Evolutionary conservation across 768 basidiomycete species (phyloP).

Genomic region (Multifurca ochricompacta): DNA sequence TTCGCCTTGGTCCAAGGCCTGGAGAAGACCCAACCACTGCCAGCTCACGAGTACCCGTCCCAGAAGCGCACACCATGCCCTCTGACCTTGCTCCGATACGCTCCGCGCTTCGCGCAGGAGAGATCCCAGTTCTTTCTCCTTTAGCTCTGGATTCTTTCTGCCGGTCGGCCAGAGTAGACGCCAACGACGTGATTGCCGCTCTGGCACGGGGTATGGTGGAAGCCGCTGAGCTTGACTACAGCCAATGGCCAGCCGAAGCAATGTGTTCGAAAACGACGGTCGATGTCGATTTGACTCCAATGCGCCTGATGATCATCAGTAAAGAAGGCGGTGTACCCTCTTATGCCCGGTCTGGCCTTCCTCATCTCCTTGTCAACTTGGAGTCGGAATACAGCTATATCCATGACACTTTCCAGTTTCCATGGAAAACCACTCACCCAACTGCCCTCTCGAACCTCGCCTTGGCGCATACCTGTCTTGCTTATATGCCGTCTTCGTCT

Average conservation of each 20-base stretch:
- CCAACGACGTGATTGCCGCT: conserved; percentile 84
- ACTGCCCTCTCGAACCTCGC: conserved; percentile 80
- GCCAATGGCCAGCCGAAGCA: conserved; percentile 29
- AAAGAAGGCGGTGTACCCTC: conserved; percentile 95
- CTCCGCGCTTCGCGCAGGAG: conserved; percentile 83
- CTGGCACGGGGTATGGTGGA: conserved; percentile 78
- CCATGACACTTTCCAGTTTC: conserved; percentile 67
- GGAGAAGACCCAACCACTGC: conserved; percentile 32
- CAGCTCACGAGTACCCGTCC: conserved; percentile 32
- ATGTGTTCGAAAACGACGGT: conserved; percentile 31
- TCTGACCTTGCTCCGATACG: conserved; percentile 78
- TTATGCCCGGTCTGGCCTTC: conserved; percentile 89
- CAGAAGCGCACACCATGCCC: conserved; percentile 74
- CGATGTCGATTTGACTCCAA: conserved; percentile 79
- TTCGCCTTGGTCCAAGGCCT: conserved; percentile 75
- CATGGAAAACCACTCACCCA: conserved; percentile 74
- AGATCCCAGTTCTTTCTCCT: conserved; percentile 93
- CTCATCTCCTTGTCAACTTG: conserved; percentile 94
- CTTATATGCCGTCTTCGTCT: conserved; percentile 87
- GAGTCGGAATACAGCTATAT: conserved; percentile 83
- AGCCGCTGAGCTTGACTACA: conserved; percentile 41
- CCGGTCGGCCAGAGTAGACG: conserved; percentile 74
- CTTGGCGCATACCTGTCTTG: conserved; percentile 78
- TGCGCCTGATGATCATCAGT: conserved; percentile 97
- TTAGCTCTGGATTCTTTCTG: conserved; percentile 89